These are phyloP conservation scores for Colletotrichum eremochloae DNA, from an alignment of 2,329 filamentous ascomycete genomes.

Conservation along the genomic window DNA sequence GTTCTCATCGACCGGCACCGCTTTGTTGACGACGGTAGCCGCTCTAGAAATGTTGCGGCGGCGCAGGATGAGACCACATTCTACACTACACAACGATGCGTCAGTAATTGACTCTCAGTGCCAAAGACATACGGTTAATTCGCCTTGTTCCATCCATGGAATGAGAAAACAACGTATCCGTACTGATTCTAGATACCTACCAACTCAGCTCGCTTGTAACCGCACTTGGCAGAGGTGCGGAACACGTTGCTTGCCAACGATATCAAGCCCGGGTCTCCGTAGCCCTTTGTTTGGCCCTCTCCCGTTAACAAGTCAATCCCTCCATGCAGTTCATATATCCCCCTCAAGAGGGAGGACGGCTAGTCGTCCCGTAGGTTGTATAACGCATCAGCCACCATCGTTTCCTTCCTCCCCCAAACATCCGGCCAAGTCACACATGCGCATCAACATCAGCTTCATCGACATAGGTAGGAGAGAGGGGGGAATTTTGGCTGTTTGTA, in stretches of 20 bases:
- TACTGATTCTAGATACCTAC: background rate
- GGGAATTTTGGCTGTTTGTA: constrained; percentile 5
- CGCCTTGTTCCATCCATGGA: background rate
- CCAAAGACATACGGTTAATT: background rate
- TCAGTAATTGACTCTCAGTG: background rate
- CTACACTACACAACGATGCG: background rate
- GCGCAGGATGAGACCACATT: background rate
- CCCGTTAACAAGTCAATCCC: background rate
- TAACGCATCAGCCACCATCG: background rate
- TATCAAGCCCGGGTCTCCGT: background rate
- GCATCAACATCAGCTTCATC: constrained; percentile 4
- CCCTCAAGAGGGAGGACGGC: background rate
- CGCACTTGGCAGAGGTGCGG: background rate
- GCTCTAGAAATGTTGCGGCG: background rate
- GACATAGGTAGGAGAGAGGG: background rate
- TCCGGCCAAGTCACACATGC: background rate
- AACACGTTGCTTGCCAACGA: background rate
- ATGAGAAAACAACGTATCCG: background rate
- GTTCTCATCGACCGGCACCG: background rate
- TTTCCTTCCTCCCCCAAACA: background rate
- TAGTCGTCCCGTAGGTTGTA: background rate
- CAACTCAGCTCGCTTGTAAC: background rate
- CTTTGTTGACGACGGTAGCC: constrained; percentile 6
- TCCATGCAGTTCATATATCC: background rate
- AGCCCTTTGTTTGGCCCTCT: background rate